Evolutionary conservation across 805 yeast species (phyloP), one percentile per base, ranked within the genome.

Genomic region (Barnettozyma pratensis): DNA sequence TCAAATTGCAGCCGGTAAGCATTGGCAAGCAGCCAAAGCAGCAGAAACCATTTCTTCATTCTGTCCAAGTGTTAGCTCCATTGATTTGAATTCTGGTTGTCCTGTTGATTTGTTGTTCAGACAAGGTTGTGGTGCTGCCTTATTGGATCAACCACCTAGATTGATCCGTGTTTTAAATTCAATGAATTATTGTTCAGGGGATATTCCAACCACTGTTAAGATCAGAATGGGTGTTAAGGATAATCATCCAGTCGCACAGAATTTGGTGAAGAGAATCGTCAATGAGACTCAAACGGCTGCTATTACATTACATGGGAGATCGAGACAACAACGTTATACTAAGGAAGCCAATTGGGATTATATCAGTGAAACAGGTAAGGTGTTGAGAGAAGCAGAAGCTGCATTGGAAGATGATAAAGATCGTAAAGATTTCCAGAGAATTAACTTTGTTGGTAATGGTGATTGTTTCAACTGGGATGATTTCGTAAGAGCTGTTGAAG

Each of bases 71-170:
- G 79, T 86, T n/a, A 77, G 85, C 31, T 98, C 94, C 62, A 72
- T 94, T 54, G 94, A 94, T 64, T 76, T 94, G 60, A 94, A 94
- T 68, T 85, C 96, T 62, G 99, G 99, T 3, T 94, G 99, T 66
- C 99, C 99, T 12, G 94, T 94, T 56, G 99, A 95, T 64, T 74
- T 94, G 58, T 72, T 94, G n/a, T 94, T 83, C 66, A 80, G 92
- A 56, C 89, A 87, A 63, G 99, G 99, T 38, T 95, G 96, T 53
- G 99, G 99, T 3, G 83, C 95, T 36, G 98, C 96, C 0, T 75
- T 94, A 47, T 70, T 94, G 74, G 97, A 90, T 54, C 89, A 87
- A 59, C 95, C 96, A 8, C 83, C 95, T 3, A 80, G 87, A 60
- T 69, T 91, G 68, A 63, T 85, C 39, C 76, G 96, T 54, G 82